phyloP scores from a whole-genome alignment of 1,139 yeast species.

The Scheffersomyces lignicola region DNA sequence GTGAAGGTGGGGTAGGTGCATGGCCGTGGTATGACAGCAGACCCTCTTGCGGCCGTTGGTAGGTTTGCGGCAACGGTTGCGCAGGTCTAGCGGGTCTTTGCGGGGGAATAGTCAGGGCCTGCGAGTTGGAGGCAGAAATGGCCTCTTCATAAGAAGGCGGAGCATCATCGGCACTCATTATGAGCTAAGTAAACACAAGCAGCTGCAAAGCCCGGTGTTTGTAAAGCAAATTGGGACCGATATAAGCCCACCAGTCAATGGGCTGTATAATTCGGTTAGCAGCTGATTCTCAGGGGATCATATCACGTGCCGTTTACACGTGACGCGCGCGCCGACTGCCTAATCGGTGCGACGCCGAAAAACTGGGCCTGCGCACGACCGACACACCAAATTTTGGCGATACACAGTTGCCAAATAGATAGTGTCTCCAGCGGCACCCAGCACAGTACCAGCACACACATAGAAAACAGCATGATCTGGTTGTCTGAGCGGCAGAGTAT shows the following conservation, averaged over 20 bases:
- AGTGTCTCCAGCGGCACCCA: no score
- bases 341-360: no score
- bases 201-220: slow-evolving; percentile 1
- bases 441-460: not conserved
- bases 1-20: slow-evolving; percentile 9
- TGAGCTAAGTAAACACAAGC: not conserved
- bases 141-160: slow-evolving; percentile 20
- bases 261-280: no score
- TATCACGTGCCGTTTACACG: no score
- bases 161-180: slow-evolving; percentile 9
- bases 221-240: no score
- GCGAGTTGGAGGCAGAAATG: slow-evolving; percentile 7
- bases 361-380: no score
- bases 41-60: slow-evolving; percentile 10
- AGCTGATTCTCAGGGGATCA: no score
- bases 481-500: slow-evolving; percentile 75
- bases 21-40: slow-evolving; percentile 7
- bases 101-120: slow-evolving; percentile 8
- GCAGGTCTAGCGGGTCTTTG: slow-evolving; percentile 7
- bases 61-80: slow-evolving; percentile 10
- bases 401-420: no score
- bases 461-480: slow-evolving; percentile 84
- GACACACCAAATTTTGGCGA: no score
- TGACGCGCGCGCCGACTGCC: no score
- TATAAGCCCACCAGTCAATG: no score